Evolutionary conservation across 306 rosid genomes (phyloP), one percentile per base, ranked within the genome.

Genomic region (Lupinus albus): DNA sequence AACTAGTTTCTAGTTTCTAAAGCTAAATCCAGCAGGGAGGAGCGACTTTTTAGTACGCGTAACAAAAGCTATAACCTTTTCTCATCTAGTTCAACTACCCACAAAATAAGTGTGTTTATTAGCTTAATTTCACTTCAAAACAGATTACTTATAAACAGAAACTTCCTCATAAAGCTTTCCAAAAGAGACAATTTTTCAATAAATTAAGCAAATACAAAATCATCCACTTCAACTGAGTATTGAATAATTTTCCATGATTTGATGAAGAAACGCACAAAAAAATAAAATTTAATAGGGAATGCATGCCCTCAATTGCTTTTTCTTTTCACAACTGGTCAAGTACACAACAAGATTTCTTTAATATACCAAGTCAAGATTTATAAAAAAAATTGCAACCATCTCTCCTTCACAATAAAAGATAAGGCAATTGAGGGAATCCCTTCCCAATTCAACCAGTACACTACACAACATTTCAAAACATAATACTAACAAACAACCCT

Each of bases 151-250:
- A 42, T 11, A 42, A 11, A 11, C 14, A 11, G 11, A 42, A 42
- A 3, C 47, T 42, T 42, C 47, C 47, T 4, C 0, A 42, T 42
- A 42, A 11, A 11, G 14, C 14, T 42, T 42, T 42, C 11, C 14
- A 42, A 11, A 42, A 42, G 5, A 42, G 12, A 42, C 5, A 11
- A 42, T 0, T 11, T 11, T 11, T 25, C 30, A 10, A 11, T 11
- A 42, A 42, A 42, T 11, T 42, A 25, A 2, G 47, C 47, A 42
- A 42, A 42, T 42, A 3, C 6, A 42, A 11, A 42, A 12, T 10
- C 11, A 1, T 70, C 58, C 48, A 52, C 41, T 58, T 16, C 59
- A 63, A 76, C 41, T 39, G 54, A 61, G 46, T 49, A 45, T 21
- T 69, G n/a, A 12, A 41, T 3, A 47, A 9, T 16, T 70, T 46